Evolutionary conservation across 2,329 filamentous ascomycete genomes (phyloP).

Genomic region (Aspergillus hortae): DNA sequence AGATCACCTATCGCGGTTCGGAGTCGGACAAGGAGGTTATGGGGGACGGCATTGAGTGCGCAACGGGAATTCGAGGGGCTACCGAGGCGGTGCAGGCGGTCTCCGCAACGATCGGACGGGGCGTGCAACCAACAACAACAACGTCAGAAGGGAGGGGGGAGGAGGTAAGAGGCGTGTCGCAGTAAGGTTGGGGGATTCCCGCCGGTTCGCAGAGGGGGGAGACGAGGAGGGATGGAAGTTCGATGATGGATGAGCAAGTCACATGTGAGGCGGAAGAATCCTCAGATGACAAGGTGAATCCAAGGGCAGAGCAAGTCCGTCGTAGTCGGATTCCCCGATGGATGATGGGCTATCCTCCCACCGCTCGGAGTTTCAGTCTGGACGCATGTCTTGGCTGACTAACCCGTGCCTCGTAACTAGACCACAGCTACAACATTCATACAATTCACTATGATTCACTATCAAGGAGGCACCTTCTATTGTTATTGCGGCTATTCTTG

Average conservation of each 20-base stretch:
- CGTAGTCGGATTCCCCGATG: neutral
- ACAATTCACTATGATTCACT: no score
- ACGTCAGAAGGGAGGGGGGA: conserved; percentile 13
- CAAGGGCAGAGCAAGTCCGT: no score
- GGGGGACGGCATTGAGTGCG: conserved; percentile 30
- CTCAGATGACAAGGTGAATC: no score
- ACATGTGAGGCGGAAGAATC: neutral
- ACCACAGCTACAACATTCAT: no score
- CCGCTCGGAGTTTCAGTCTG: neutral
- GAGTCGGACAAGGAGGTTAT: conserved; percentile 15
- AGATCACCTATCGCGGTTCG: conserved; percentile 33
- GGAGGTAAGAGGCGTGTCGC: neutral
- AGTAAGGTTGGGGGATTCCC: neutral
- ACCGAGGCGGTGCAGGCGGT: neutral
- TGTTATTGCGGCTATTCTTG: no score
- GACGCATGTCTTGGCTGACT: neutral
- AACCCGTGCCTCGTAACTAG: neutral
- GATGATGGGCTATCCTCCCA: neutral
- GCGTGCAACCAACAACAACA: conserved; percentile 9
- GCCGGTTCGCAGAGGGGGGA: neutral
- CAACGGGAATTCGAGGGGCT: conserved; percentile 1
- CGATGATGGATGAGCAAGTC: neutral
- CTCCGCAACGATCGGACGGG: conserved; percentile 2
- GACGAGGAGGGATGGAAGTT: neutral
- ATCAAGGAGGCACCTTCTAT: no score